Base-by-base conservation (phyloP, 2,329 filamentous ascomycete genomes). In the Aspergillus ochraceus region DNA sequence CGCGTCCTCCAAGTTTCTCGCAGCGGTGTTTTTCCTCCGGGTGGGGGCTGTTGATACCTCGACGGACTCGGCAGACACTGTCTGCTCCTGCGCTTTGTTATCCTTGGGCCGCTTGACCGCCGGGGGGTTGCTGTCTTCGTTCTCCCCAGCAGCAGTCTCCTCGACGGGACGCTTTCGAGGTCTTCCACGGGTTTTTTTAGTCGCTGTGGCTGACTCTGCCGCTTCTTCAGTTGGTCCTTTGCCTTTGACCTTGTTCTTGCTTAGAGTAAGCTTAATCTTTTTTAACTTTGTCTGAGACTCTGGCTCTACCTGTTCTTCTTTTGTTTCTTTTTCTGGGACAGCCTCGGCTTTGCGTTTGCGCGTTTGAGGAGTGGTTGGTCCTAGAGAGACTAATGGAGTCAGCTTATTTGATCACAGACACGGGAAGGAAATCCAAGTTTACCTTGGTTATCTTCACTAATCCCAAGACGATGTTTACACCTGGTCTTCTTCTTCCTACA, bases 401-500 rank as follows among this genome's bases (percentile, higher is more conserved):
- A n/a, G 17, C 4, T n/a, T n/a, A 17, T n/a, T 42, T 17, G 36
- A 0, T n/a, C 36, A 24, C n/a, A 46, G 42, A 3, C 17, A 29
- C 8, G 26, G 24, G 26, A 5, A 36, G 1, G 32, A 36, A 14
- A 36, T 12, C n/a, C n/a, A n/a, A n/a, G 45, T 9, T 47, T 47
- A 47, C 19, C 45, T 47, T 47, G 3, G 9, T 8, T 9, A 42
- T 42, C 36, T 42, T n/a, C 36, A 45, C 17, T n/a, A 1, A 56
- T 46, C 22, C 50, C 30, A 8, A 51, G 60, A 50, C 65, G 64
- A 47, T 72, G 70, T 12, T 29, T 57, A 60, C 70, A 73, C 36
- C 68, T 66, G 60, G 67, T 66, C 65, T 71, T 73, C 55, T 62
- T 65, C 46, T 45, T 61, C 19, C 63, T 68, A 54, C 70, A 73